Conservation (phyloP, 257 asterid species). For the Nicotiana sylvestris region DNA sequence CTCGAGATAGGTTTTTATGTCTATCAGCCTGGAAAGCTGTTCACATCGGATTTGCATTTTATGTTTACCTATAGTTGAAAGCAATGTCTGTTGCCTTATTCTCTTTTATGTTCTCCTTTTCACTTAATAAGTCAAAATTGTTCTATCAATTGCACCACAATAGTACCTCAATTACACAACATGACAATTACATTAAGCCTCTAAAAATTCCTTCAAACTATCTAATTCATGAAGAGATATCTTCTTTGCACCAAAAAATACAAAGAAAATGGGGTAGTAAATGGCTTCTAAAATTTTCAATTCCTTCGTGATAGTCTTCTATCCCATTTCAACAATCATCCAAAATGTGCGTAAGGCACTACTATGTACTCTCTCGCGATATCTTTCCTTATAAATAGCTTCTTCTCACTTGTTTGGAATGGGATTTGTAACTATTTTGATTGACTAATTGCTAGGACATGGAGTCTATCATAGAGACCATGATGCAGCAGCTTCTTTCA, state of each 20-base stretch:
- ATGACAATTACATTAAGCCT: neutral
- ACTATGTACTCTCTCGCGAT: neutral
- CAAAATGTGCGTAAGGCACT: neutral
- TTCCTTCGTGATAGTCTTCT: neutral
- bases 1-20: neutral
- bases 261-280: neutral
- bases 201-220: neutral
- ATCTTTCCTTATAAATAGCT: neutral
- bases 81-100: neutral
- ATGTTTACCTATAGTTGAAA: neutral
- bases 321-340: neutral
- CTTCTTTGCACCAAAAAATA: neutral
- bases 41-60: neutral
- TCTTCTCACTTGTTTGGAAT: neutral
- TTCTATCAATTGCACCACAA: neutral
- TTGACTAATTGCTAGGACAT: slow-evolving; percentile 51
- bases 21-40: neutral
- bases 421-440: neutral
- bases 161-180: neutral
- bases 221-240: neutral
- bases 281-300: neutral
- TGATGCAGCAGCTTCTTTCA: slow-evolving; percentile 97
- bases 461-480: slow-evolving; percentile 89
- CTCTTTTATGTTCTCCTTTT: neutral
- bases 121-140: neutral